Evolutionary conservation across 345 rosid species (phyloP), one percentile per base, ranked within the genome.

Genomic region (Nephelium lappaceum): DNA sequence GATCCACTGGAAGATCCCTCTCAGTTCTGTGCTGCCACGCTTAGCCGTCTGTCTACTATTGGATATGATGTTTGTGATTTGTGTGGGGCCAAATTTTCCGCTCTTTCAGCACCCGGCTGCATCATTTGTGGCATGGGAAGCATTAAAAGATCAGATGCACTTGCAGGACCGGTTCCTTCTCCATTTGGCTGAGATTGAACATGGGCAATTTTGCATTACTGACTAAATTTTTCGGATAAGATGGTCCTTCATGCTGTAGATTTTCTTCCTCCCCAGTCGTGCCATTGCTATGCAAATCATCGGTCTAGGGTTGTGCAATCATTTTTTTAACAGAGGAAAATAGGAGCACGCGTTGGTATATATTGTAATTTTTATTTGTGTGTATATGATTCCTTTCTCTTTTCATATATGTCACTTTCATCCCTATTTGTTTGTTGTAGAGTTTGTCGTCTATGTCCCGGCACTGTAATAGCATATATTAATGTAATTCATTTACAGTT

Each of bases 61-160:
- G 98, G 98, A 23, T 93, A 96, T 36, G 99, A 94, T 81, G 97
- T 94, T 47, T 96, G 98, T 4, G 99, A 94, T 90, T 91, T 93
- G 39, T 94, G 99, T 78, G 97, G 98, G 11, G 93, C 98, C 45
- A 96, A 94, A 81, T 96, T 94, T 81, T 93, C 99, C 0, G 99
- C 99, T 11, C 87, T 93, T 49, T 89, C 97, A 4, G 49, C 98
- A 0, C 97, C 98, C 8, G 99, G 97, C 60, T 96, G 99, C 89
- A 90, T 96, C 62, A 93, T 93, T 25, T 96, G 99, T 73, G 99
- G 99, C 64, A 94, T 96, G 99, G 99, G 99, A 83, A 91, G 93
- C 67, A 91, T 96, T 43, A 92, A 93, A 85, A 86, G 99, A 66
- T 96, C 99, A 38, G 99, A 96, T 78, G 97, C 98, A 19, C 82